Percentiles rank a stretch among this genome's conserved stretches.
Evolutionary conservation across 73 alveolate species (phyloP).

Genomic region (Halteria grandinella): DNA sequence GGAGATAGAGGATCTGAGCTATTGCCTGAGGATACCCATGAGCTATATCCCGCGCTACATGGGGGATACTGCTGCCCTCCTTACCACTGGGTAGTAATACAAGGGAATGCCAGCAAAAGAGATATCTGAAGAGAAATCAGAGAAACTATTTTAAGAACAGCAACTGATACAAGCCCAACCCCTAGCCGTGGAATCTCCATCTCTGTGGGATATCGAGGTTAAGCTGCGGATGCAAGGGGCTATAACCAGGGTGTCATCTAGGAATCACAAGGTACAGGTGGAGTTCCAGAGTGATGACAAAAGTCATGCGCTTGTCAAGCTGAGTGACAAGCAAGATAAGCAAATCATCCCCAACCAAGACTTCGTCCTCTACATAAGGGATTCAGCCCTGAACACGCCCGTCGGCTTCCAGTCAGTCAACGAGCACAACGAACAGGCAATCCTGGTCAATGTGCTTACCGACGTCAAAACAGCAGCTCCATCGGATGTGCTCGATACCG

Average conservation of each 20-base stretch:
- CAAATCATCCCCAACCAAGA: not conserved
- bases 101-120: not conserved
- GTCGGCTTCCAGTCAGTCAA: not conserved
- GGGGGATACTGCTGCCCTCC: not conserved
- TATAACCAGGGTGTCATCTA: not conserved
- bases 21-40: constrained; percentile 57
- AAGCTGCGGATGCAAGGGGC: constrained; percentile 24
- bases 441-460: not conserved
- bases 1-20: constrained; percentile 55
- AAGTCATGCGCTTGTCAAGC: not conserved
- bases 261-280: not conserved
- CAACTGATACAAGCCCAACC: constrained; percentile 3
- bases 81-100: not conserved
- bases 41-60: constrained; percentile 19
- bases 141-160: not conserved
- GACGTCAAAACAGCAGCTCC: not conserved
- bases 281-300: not conserved
- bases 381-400: constrained; percentile 2
- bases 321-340: not conserved
- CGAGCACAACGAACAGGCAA: not conserved
- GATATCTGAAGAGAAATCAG: not conserved
- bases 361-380: constrained; percentile 10
- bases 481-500: not conserved
- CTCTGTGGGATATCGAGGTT: constrained; percentile 2
- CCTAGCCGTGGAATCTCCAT: not conserved